Evolutionary conservation across 2,329 filamentous ascomycete genomes (phyloP), one percentile per base, ranked within the genome.

Genomic region (Coniochaeta prunicola): DNA sequence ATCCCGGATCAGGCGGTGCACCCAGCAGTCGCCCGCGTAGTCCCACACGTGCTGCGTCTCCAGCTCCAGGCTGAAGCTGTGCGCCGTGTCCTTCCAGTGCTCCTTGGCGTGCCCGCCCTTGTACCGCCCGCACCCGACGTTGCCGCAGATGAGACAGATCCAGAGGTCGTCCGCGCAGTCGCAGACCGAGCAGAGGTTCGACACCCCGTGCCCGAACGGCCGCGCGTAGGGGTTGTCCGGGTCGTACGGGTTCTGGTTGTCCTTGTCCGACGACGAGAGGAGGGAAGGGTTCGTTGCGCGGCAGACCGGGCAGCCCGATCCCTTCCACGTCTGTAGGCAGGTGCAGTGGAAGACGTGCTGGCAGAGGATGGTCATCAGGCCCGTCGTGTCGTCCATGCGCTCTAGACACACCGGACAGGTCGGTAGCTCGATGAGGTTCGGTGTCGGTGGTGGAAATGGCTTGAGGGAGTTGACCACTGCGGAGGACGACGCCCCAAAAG

Each of bases 261-360:
- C 63, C 30, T 65, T 56, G 19, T 60, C 59, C 2, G 63, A 64
- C 0, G 66, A 62, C 0, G 62, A 56, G 53, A 64, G 61, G 9
- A 68, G 67, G 5, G 75, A 71, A 6, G 79, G 75, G 60, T 80
- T 84, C 1, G 92, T 96, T 67, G 96, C 96, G 34, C 94, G 86
- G 68, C 94, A 99, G 7, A 99, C 92, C 0, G 94, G 94, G 69
- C 94, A 99, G 4, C 93, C 93, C 28, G 87, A 89, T 4, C 93
- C 92, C 69, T 90, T 91, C 94, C 94, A 99, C 70, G 94, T 97
- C 68, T 96, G 90, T 0, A 99, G 80, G 73, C 94, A 99, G 1
- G 88, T 92, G 70, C 94, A 97, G 71, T 99, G 94, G 70, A 99
- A 99, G 57, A 97, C 91, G 68, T 99, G 94, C 68, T 97, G 93